Conservation (phyloP, 2,329 filamentous ascomycete genomes). For the Cladosporium velox region DNA sequence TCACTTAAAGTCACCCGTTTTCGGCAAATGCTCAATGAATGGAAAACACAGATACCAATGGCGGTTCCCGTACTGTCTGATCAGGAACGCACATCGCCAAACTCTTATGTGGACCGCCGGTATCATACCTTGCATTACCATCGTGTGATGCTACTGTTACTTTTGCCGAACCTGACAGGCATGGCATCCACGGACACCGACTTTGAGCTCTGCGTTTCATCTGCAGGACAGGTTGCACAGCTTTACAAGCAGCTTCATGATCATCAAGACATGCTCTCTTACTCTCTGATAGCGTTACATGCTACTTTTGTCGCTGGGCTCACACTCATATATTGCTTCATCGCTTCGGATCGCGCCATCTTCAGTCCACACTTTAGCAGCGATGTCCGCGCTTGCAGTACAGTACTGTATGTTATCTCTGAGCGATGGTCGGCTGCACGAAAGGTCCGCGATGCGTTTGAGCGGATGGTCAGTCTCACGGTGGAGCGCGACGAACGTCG, state of each 20-base stretch:
- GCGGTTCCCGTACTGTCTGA: neutral
- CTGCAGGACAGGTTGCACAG: slow-evolving; percentile 35
- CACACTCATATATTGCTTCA: slow-evolving; percentile 38
- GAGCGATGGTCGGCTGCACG: slow-evolving; percentile 26
- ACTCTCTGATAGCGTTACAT: slow-evolving; percentile 35
- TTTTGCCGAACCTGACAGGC: neutral
- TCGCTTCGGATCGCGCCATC: slow-evolving; percentile 29
- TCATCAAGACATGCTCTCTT: slow-evolving; percentile 30
- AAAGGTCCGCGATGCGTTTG: slow-evolving; percentile 16
- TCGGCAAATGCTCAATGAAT: neutral
- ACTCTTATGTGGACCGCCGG: neutral
- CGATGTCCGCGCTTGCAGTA: slow-evolving; percentile 33
- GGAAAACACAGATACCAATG: neutral
- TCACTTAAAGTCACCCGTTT: neutral
- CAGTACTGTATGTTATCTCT: slow-evolving; percentile 26
- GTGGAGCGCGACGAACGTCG: neutral
- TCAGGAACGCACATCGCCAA: neutral
- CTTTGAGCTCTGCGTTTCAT: slow-evolving; percentile 25
- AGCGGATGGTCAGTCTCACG: slow-evolving; percentile 7
- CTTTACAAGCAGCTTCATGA: slow-evolving; percentile 36
- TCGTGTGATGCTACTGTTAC: neutral
- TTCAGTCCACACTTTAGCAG: slow-evolving; percentile 30
- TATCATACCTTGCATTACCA: slow-evolving; percentile 5
- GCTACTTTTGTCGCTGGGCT: slow-evolving; percentile 34
- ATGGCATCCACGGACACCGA: neutral